A percentile compares a stretch with the other conserved stretches of the same genome.
These are phyloP conservation scores for Candida nonsorbophila DNA, from an alignment of 805 yeast genomes.

Conservation along the genomic window DNA sequence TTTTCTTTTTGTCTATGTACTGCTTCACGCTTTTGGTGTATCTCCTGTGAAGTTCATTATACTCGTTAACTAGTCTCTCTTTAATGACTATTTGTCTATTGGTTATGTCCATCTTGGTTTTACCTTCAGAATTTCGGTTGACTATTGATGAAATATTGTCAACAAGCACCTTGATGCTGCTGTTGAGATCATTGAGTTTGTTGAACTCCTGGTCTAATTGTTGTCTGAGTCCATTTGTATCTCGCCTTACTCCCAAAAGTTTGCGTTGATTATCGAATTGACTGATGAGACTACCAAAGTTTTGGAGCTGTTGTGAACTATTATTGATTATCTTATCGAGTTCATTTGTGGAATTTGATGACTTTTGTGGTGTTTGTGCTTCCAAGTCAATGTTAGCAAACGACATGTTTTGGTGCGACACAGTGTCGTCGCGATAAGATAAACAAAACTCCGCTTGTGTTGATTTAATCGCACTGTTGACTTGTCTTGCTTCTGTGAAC, in stretches of 20 bases:
- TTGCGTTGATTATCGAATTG: conserved; percentile 44
- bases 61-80: conserved; percentile 54
- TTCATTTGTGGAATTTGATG: conserved; percentile 13
- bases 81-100: conserved; percentile 39
- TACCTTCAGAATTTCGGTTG: conserved; percentile 20
- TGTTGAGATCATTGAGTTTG: conserved; percentile 25
- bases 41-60: conserved; percentile 40
- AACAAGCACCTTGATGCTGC: conserved; percentile 26
- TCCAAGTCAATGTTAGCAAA: conserved; percentile 50
- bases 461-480: too few relatives aligned
- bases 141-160: conserved; percentile 20
- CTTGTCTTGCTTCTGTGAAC: too few relatives aligned
- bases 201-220: conserved; percentile 26
- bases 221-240: conserved; percentile 29
- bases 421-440: too few relatives aligned
- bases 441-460: too few relatives aligned
- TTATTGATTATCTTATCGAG: conserved; percentile 27
- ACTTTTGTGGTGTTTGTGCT: conserved; percentile 27
- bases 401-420: conserved; percentile 43
- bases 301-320: conserved; percentile 37
- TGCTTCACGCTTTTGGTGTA: conserved; percentile 13
- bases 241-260: conserved; percentile 51
- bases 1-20: conserved; percentile 46
- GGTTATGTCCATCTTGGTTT: conserved; percentile 22
- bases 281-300: conserved; percentile 45